Base-by-base conservation (phyloP, 2,329 filamentous ascomycete species). In the Pseudogymnoascus sp. region DNA sequence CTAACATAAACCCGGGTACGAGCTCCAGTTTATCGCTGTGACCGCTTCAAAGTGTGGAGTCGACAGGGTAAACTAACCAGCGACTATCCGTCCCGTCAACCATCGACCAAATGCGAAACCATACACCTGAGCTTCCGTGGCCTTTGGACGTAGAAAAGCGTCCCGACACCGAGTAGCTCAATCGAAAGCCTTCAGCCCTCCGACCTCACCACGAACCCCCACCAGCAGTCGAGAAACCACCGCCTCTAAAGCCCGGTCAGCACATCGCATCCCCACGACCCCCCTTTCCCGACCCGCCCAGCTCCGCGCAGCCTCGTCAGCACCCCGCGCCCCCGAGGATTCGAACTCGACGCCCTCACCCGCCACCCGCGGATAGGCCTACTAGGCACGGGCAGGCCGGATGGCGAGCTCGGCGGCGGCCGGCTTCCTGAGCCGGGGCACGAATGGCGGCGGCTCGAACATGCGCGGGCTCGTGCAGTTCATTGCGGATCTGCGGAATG, bases 401-500 rank as follows among this genome's bases (percentile, higher is more conserved):
- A 74, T 73, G 72, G 70, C 71, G 31, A 68, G 69, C 61, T 71
- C 71, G 61, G 69, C 69, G 40, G 70, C 71, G 63, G 77, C 80
- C 71, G 83, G 84, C 75, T 88, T 88, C 67, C 80, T 88, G 66
- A 83, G 85, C 79, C 84, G 86, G 68, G 87, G 85, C 69, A 85
- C 79, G 72, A 70, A 68, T 47, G 85, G 79, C 70, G 85, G 80
- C 74, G 87, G 84, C 74, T 81, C 85, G 42, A 87, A 87, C 73
- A 88, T 88, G 86, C 84, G 86, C 69, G 93, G 95, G 29, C 81
- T 99, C 70, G 95, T 99, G 59, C 96, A 97, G 75, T 99, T 99
- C 79, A 99, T 99, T 75, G 95, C 95, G 66, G 95, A 99, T 76
- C 77, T 99, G 72, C 83, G 95, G 74, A 99, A 99, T 76, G 95